phyloP scores from a whole-genome alignment of 495 filamentous ascomycete species.

The Hypoxylon lienhwacheense region DNA sequence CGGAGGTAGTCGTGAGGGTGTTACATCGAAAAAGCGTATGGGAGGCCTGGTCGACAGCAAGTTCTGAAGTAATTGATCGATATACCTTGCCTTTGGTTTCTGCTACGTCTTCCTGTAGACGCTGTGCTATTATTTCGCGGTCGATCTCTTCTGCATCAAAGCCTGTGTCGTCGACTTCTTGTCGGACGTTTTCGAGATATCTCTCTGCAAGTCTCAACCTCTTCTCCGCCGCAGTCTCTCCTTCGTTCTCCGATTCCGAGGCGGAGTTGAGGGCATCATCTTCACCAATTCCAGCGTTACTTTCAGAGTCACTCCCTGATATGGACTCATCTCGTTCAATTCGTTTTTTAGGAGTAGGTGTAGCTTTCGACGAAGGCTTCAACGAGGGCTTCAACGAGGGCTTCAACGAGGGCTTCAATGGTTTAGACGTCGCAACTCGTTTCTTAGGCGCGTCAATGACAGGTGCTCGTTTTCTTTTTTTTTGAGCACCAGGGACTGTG shows the following conservation, averaged over 20 bases:
- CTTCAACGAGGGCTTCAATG: conserved; percentile 43
- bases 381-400: conserved; percentile 51
- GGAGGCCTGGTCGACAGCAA: conserved; percentile 63
- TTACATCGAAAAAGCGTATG: conserved; percentile 74
- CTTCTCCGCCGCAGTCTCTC: conserved; percentile 85
- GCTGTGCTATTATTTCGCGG: conserved; percentile 83
- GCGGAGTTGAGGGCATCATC: conserved; percentile 49
- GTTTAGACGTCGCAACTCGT: conserved; percentile 46
- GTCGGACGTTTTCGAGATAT: conserved; percentile 85
- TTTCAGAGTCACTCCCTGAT: conserved; percentile 80
- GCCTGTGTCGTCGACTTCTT: conserved; percentile 74
- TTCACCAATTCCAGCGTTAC: conserved; percentile 51
- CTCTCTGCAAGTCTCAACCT: conserved; percentile 86
- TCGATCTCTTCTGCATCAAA: conserved; percentile 96
- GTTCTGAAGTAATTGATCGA: conserved; percentile 69
- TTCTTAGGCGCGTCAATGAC: conserved; percentile 49
- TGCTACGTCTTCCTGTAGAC: conserved; percentile 88
- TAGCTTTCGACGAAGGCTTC: conserved; percentile 42
- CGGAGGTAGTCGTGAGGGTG: conserved; percentile 72
- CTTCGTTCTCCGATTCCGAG: conserved; percentile 57
- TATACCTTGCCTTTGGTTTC: conserved; percentile 91
- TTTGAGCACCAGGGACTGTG: conserved; percentile 71
- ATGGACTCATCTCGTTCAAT: conserved; percentile 72
- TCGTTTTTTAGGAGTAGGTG: conserved; percentile 60
- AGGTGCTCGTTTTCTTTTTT: conserved; percentile 71